phyloP scores from a whole-genome alignment of 441 rosid genomes.

The Gossypium gossypioides region DNA sequence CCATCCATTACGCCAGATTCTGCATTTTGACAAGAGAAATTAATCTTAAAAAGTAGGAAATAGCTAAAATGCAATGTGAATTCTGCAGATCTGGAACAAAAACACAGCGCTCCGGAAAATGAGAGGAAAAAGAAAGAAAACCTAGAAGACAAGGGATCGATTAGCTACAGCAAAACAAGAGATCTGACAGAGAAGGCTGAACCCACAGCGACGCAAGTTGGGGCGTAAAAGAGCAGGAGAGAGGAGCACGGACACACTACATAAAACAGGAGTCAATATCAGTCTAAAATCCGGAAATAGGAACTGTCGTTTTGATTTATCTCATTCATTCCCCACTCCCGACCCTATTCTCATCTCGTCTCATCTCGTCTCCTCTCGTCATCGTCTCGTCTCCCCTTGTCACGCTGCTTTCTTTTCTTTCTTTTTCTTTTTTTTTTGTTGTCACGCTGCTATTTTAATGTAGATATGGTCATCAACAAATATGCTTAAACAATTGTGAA shows the following conservation, averaged over 20 bases:
- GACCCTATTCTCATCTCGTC: background rate
- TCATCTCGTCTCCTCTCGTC: background rate
- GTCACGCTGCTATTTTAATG: too few species aligned
- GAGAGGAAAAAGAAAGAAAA: background rate
- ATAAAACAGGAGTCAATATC: conserved; percentile 16
- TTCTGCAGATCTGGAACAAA: conserved; percentile 12
- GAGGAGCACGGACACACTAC: background rate
- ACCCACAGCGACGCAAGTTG: background rate
- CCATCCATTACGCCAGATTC: conserved; percentile 26
- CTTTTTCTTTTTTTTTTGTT: background rate
- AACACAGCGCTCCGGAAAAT: background rate
- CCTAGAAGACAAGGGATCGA: background rate
- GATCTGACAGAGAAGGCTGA: conserved; percentile 9
- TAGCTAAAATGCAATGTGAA: background rate
- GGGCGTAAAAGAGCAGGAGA: background rate
- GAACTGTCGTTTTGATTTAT: background rate
- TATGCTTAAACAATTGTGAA: too few species aligned
- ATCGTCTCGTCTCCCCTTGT: background rate
- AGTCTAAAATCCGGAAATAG: conserved; percentile 8
- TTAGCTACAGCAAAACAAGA: background rate
- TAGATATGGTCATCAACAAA: too few species aligned
- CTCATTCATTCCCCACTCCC: background rate
- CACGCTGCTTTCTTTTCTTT: background rate
- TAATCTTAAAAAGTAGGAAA: background rate
- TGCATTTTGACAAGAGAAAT: background rate